phyloP scores from a whole-genome alignment of 495 filamentous ascomycete genomes.

The Ascodesmis nigricans region DNA sequence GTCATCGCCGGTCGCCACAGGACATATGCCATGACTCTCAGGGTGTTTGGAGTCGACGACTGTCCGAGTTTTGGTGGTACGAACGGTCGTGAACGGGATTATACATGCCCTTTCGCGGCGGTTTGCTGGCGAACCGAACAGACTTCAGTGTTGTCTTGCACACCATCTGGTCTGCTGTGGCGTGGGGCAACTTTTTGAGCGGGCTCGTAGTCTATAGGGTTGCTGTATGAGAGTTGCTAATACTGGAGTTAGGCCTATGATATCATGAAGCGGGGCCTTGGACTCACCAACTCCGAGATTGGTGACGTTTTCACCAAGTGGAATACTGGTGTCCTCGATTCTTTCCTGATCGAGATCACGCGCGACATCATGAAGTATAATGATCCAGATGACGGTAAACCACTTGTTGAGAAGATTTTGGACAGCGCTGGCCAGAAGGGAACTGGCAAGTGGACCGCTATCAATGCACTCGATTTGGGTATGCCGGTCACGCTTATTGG shows the following conservation, averaged over 20 bases:
- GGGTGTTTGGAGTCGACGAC: too few species aligned
- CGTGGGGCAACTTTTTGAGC: too few species aligned
- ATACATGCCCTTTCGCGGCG: too few species aligned
- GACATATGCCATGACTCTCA: too few species aligned
- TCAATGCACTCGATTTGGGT: constrained; percentile 93
- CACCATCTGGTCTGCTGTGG: too few species aligned
- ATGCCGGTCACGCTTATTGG: constrained; percentile 98
- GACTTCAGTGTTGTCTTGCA: too few species aligned
- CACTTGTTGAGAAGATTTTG: constrained; percentile 94
- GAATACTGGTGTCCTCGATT: constrained; percentile 97
- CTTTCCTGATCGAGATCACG: constrained; percentile 98
- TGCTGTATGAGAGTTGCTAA: too few species aligned
- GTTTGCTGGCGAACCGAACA: too few species aligned
- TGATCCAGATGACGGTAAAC: constrained; percentile 64
- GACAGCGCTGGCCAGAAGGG: constrained; percentile 98
- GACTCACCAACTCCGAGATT: constrained; percentile 69
- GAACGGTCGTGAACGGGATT: too few species aligned
- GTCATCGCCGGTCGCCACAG: too few species aligned
- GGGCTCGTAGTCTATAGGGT: too few species aligned
- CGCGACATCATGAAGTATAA: constrained; percentile 93
- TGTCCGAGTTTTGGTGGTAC: too few species aligned
- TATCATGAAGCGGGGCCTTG: constrained; percentile 93
- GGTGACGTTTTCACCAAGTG: constrained; percentile 83
- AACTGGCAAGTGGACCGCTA: constrained; percentile 98
- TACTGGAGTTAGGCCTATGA: constrained; percentile 76